These are phyloP conservation scores for Stromatinia cepivora DNA, from an alignment of 2,329 filamentous ascomycete species.

Conservation along the genomic window DNA sequence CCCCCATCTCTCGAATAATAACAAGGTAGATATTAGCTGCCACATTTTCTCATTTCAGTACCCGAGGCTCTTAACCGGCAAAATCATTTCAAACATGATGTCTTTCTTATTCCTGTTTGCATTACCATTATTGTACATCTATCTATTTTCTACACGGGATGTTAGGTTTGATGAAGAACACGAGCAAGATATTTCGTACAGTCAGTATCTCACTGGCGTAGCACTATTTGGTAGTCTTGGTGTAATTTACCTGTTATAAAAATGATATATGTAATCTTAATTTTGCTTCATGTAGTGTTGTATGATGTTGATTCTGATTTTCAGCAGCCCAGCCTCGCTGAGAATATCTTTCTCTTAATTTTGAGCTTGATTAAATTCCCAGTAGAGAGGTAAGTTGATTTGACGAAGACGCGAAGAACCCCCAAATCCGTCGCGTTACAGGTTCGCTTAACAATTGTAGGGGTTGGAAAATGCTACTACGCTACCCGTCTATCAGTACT, in stretches of 20 bases:
- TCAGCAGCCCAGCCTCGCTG: constrained; percentile 12
- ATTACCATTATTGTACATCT: constrained; percentile 9
- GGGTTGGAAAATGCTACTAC: background rate
- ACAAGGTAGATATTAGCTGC: background rate
- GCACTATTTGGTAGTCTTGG: constrained; percentile 12
- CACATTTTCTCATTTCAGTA: constrained; percentile 10
- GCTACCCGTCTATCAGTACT: background rate
- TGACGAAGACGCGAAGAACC: constrained; percentile 4
- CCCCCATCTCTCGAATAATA: constrained; percentile 10
- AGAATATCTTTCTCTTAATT: constrained; percentile 1
- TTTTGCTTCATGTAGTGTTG: background rate
- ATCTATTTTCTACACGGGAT: constrained; percentile 4
- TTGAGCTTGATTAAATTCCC: background rate
- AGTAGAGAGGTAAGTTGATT: background rate
- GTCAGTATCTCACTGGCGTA: constrained; percentile 15
- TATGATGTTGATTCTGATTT: background rate
- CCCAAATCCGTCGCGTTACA: background rate
- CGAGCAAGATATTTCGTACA: constrained; percentile 9
- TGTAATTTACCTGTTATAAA: constrained; percentile 11
- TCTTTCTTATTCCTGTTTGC: constrained; percentile 14
- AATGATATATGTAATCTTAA: constrained; percentile 24
- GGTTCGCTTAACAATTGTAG: constrained; percentile 10
- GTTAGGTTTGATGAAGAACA: constrained; percentile 19
- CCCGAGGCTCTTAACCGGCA: constrained; percentile 13
- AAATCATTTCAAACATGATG: constrained; percentile 1